Conservation (phyloP, 441 rosid genomes). For the Corymbia citriodora region DNA sequence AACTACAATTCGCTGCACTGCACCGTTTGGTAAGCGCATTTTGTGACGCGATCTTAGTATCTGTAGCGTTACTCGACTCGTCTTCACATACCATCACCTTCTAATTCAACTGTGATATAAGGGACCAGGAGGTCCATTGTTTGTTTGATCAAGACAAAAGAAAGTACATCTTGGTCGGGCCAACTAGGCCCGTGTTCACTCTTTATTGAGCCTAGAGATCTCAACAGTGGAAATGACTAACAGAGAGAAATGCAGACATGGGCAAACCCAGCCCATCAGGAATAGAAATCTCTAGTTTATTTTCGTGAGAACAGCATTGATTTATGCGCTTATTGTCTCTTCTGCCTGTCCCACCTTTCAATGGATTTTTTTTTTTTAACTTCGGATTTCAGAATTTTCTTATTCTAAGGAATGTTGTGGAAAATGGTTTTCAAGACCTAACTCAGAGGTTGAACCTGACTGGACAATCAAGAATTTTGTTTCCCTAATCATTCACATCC, state of each 20-base stretch:
- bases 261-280: background rate
- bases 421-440: background rate
- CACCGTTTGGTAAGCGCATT: background rate
- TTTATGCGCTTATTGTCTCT: background rate
- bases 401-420: background rate
- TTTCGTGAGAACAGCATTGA: background rate
- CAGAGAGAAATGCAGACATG: background rate
- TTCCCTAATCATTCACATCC: background rate
- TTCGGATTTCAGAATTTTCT: background rate
- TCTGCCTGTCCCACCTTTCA: background rate
- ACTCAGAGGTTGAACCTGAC: background rate
- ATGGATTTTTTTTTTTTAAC: background rate
- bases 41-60: background rate
- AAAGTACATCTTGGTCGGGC: background rate
- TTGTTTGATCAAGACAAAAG: background rate
- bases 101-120: background rate
- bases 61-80: background rate
- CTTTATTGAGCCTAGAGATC: background rate
- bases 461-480: background rate
- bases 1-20: background rate
- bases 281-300: background rate
- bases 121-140: background rate
- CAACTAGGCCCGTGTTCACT: background rate
- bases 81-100: background rate
- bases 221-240: background rate